Percentiles rank a stretch among this genome's conserved stretches.
phyloP scores from a whole-genome alignment of 2,329 filamentous ascomycete species.

The Penicillium sp. region DNA sequence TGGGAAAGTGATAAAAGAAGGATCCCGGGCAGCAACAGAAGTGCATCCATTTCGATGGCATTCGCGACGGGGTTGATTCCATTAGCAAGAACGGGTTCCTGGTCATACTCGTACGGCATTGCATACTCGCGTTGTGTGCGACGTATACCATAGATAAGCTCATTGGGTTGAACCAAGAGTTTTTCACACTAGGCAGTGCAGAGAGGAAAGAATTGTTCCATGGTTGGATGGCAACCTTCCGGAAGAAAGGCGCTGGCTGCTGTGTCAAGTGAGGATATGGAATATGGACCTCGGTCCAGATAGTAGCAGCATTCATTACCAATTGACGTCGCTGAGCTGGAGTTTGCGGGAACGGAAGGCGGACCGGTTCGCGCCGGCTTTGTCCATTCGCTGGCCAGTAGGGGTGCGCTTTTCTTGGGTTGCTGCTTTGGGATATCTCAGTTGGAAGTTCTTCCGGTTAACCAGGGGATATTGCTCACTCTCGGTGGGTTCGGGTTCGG shows the following conservation, averaged over 20 bases:
- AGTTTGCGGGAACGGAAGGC: slow-evolving; percentile 85
- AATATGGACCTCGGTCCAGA: slow-evolving; percentile 8
- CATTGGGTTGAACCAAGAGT: slow-evolving; percentile 2
- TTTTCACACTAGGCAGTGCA: background rate
- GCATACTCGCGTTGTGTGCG: background rate
- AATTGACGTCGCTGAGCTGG: slow-evolving; percentile 95
- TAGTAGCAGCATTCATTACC: slow-evolving; percentile 59
- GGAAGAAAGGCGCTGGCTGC: background rate
- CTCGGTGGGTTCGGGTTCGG: slow-evolving; percentile 73
- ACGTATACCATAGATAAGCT: background rate
- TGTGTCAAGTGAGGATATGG: slow-evolving; percentile 5
- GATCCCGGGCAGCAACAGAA: background rate
- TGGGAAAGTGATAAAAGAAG: background rate
- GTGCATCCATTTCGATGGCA: background rate
- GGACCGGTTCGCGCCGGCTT: slow-evolving; percentile 63
- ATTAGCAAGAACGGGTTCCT: slow-evolving; percentile 1
- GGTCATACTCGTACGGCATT: slow-evolving; percentile 1
- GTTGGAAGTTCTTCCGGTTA: slow-evolving; percentile 29
- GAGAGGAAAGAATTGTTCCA: background rate
- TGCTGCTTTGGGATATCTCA: slow-evolving; percentile 13
- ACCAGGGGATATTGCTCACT: slow-evolving; percentile 57
- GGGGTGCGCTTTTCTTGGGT: slow-evolving; percentile 45
- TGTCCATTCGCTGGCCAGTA: slow-evolving; percentile 51
- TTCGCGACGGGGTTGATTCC: background rate
- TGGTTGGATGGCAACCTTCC: background rate